These are phyloP conservation scores for Tetrapisispora fleetii DNA, from an alignment of 805 yeast genomes.

Conservation along the genomic window DNA sequence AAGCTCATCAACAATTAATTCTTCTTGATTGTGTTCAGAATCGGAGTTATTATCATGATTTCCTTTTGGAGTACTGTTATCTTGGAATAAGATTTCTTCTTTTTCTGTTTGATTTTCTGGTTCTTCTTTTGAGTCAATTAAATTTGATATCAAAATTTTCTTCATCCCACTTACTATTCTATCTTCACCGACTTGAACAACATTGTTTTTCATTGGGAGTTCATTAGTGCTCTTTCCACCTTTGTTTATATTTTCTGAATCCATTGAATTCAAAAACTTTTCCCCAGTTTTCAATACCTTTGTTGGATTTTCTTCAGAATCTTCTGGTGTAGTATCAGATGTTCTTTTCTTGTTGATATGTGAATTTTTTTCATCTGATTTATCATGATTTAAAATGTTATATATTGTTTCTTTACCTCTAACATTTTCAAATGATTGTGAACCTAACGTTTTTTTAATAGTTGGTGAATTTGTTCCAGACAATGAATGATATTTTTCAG, in stretches of 20 bases:
- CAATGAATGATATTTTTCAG: neutral
- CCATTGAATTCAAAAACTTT: too few species aligned
- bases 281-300: too few species aligned
- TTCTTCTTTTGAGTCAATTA: neutral
- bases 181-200: neutral
- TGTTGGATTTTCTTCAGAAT: neutral
- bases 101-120: neutral
- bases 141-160: neutral
- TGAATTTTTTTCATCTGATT: neutral
- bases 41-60: neutral
- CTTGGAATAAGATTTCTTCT: neutral
- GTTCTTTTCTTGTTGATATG: neutral
- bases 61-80: neutral
- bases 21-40: neutral
- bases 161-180: neutral
- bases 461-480: neutral
- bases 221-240: neutral
- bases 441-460: neutral
- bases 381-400: neutral
- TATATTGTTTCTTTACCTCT: neutral
- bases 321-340: neutral
- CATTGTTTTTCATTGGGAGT: too few species aligned
- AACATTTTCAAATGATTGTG: neutral
- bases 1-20: too few species aligned
- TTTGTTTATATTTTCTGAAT: neutral